Conservation (phyloP, 2,329 filamentous ascomycete species). For the Calonectria pseudoreteaudii region DNA sequence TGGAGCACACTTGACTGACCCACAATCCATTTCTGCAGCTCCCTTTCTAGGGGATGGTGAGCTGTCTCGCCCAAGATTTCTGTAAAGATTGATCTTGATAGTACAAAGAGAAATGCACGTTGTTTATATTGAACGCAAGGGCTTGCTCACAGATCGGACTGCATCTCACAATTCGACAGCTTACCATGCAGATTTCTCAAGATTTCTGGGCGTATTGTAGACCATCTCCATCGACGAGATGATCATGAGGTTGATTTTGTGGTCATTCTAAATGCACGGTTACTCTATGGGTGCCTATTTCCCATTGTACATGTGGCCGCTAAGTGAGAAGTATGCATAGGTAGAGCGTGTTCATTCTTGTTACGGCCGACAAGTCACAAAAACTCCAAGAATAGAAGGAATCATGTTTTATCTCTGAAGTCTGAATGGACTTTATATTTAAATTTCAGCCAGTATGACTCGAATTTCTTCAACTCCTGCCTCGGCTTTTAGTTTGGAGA, state of each 20-base stretch:
- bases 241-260: not conserved
- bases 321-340: not conserved
- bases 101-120: too few relatives aligned
- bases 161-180: too few relatives aligned
- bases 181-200: too few relatives aligned
- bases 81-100: not conserved
- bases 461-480: too few relatives aligned
- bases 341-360: not conserved
- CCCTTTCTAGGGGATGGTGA: not conserved
- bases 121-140: too few relatives aligned
- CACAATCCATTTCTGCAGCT: not conserved
- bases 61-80: not conserved
- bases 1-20: not conserved
- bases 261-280: not conserved
- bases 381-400: not conserved
- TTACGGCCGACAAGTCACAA: not conserved
- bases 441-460: too few relatives aligned
- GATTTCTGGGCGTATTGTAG: too few relatives aligned
- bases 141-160: too few relatives aligned
- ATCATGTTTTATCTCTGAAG: not conserved
- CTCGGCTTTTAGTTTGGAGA: too few relatives aligned
- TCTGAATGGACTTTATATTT: too few relatives aligned
- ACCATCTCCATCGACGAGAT: too few relatives aligned
- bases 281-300: not conserved
- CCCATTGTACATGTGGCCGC: not conserved